Base-by-base conservation (phyloP, 441 rosid genomes). In the Corymbia citriodora region DNA sequence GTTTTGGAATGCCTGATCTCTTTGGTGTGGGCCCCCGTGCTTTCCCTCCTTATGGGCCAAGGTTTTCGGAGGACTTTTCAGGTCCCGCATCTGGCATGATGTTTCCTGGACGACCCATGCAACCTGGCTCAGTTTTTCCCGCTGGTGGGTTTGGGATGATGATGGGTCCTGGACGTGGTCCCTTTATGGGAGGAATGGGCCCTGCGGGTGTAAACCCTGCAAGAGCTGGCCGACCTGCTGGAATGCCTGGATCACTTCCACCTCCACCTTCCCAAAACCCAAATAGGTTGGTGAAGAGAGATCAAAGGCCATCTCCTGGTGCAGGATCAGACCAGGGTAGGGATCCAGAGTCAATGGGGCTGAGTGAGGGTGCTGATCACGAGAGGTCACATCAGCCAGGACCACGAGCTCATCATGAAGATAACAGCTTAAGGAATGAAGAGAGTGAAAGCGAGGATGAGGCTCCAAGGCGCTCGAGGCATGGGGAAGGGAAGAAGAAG, bases 381-480 rank as follows among this genome's bases (percentile, higher is more conserved):
- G 96, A 94, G 87, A 55, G 89, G 52, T 92, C 31, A 11, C 93
- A 94, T 90, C 95, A 93, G 90, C 94, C 90, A 86, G 96, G 96
- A 87, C 88, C 86, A 81, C 95, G 90, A 92, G 92, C 93, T 89
- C 89, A 92, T 89, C 93, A 88, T 36, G 96, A 93, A 90, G 96
- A 94, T 91, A 79, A 93, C 91, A 94, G 90, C 92, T 94, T 95
- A 87, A 95, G 94, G 92, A 96, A 97, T 70, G 96, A 95, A 15
- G 99, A 97, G 74, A 98, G 97, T 61, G 99, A 95, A 92, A 98
- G 99, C 16, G 97, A 96, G 93, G 98, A 96, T 72, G 99, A 98
- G 90, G 99, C 99, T 83, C 99, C 99, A 16, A 95, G 99, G 94
- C 93, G 99, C 87, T 97, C 99, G 29, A 96, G 99, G 92, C 98